Evolutionary conservation across 345 rosid genomes (phyloP), one percentile per base, ranked within the genome.

Genomic region (Jatropha curcas): DNA sequence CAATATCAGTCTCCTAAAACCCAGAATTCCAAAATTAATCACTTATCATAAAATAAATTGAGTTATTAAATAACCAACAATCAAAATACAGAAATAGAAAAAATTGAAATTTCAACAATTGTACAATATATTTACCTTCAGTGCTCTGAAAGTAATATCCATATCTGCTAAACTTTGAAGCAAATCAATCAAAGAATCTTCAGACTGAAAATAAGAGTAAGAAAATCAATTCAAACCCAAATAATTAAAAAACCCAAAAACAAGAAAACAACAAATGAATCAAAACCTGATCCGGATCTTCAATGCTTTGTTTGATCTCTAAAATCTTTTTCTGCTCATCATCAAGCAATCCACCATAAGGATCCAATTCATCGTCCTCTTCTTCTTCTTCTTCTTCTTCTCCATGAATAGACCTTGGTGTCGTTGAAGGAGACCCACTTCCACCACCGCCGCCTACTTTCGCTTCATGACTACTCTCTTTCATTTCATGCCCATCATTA

Each of bases 111-210:
- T n/a, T n/a, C n/a, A n/a, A n/a, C n/a, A n/a, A n/a, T n/a, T n/a
- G n/a, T n/a, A n/a, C n/a, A n/a, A n/a, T n/a, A n/a, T n/a, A 50
- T 45, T 46, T 65, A 93, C 97, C 97, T 93, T 77, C 59, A 96
- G 96, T 70, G 98, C 96, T 80, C 89, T 85, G 74, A 91, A 96
- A 64, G 98, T 96, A 31, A 96, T 89, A 76, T 96, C 98, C 98
- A 91, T 96, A 61, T 93, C 97, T 0, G 94, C 94, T 70, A 96
- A 87, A 81, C 84, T 87, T 83, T 93, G 99, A 82, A 96, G 99
- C 86, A 96, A 79, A 81, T 90, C 93, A 71, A 93, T 86, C 82
- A 93, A 69, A 67, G 89, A 74, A 77, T 96, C 99, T 80, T 93
- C 98, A 71, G 96, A 77, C 99, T 96, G 78, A n/a, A n/a, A n/a